Evolutionary conservation across 805 yeast genomes (phyloP).

Genomic region (Saturnispora diversa): DNA sequence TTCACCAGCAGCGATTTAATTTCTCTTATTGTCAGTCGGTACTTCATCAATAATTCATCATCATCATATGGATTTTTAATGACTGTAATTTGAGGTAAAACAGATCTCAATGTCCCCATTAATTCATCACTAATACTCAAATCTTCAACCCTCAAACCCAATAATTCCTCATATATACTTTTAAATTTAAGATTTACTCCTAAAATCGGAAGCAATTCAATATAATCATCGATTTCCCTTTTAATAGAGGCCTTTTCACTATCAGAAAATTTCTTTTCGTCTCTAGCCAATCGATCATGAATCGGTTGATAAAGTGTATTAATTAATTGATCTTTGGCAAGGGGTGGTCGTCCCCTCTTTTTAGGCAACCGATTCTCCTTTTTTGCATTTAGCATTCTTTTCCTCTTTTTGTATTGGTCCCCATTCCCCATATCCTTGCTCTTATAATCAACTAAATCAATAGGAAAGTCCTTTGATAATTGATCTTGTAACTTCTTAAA

Average conservation of each 20-base stretch:
- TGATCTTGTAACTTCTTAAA: conserved; percentile 2
- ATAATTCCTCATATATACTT: conserved; percentile 8
- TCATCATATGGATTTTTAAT: conserved; percentile 41
- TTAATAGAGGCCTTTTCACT: conserved; percentile 46
- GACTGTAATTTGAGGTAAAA: conserved; percentile 32
- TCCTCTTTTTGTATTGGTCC: conserved; percentile 4
- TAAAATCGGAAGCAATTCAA: conserved; percentile 36
- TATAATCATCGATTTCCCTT: conserved; percentile 49
- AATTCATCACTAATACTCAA: conserved; percentile 12
- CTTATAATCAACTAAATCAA: conserved; percentile 18
- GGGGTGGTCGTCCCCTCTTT: no score
- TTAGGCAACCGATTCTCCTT: no score
- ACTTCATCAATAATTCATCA: conserved; percentile 45
- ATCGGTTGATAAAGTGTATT: conserved; percentile 34
- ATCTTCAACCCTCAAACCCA: conserved; percentile 9
- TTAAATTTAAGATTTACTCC: conserved; percentile 17
- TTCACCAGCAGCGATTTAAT: conserved; percentile 32
- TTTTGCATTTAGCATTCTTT: no score
- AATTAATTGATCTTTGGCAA: no score
- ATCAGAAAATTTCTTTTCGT: conserved; percentile 52
- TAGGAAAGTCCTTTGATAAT: conserved; percentile 10
- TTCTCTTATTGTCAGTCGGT: conserved; percentile 43
- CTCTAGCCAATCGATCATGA: conserved; percentile 55
- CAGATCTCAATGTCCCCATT: conserved; percentile 6
- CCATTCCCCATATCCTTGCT: conserved; percentile 3